These are phyloP conservation scores for Picochlorum sp. DNA, from an alignment of 139 green algal species.

Conservation along the genomic window DNA sequence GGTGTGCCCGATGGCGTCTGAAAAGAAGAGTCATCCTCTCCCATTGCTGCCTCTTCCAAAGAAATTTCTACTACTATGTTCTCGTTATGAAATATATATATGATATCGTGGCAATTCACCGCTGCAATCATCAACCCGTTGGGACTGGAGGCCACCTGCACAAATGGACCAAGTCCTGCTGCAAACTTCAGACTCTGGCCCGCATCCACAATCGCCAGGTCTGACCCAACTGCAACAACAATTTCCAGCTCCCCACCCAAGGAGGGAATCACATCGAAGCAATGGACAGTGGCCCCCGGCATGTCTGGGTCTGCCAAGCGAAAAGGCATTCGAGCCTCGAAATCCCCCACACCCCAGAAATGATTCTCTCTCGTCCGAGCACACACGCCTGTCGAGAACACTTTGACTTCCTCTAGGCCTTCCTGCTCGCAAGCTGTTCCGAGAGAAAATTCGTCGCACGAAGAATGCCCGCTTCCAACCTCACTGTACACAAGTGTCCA, in stretches of 20 bases:
- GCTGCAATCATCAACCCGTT: slow-evolving; percentile 58
- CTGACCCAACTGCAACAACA: slow-evolving; percentile 44
- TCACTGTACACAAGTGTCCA: slow-evolving; percentile 14
- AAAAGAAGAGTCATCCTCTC: background rate
- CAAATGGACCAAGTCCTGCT: slow-evolving; percentile 17
- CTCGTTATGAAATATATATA: slow-evolving; percentile 9
- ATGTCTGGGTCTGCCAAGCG: slow-evolving; percentile 25
- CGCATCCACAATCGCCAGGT: slow-evolving; percentile 51
- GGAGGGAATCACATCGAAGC: slow-evolving; percentile 59
- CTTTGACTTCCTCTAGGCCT: slow-evolving; percentile 33
- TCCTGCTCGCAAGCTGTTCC: slow-evolving; percentile 41
- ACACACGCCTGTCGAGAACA: slow-evolving; percentile 21
- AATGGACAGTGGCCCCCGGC: slow-evolving; percentile 18
- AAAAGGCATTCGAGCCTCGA: slow-evolving; percentile 40
- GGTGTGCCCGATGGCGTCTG: slow-evolving; percentile 39
- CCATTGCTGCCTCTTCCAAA: background rate
- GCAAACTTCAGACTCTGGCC: slow-evolving; percentile 26
- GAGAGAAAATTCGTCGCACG: slow-evolving; percentile 45
- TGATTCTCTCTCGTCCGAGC: slow-evolving; percentile 38
- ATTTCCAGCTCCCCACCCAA: slow-evolving; percentile 53
- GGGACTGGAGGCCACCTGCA: slow-evolving; percentile 48
- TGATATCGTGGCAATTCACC: slow-evolving; percentile 36
- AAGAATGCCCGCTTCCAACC: background rate
- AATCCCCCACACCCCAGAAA: slow-evolving; percentile 39
- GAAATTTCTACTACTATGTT: slow-evolving; percentile 2